Evolutionary conservation across 352 stramenopile genomes (phyloP), one percentile per base, ranked within the genome.

Genomic region (Globisporangium radiosum): DNA sequence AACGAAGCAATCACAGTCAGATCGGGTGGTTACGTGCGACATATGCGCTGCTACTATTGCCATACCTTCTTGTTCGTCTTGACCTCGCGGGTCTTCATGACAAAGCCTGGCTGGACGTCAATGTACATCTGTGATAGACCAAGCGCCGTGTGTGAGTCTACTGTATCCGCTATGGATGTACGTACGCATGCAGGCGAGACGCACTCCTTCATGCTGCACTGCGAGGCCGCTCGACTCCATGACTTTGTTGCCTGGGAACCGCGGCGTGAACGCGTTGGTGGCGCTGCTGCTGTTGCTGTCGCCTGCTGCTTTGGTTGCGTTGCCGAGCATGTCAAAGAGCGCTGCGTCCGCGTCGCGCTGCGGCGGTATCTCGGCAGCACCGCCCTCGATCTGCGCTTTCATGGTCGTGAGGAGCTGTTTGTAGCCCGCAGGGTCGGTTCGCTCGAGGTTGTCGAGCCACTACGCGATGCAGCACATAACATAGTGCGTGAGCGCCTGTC

Each of bases 401-500:
- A 93, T 88, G 33, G 75, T 76, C 8, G 66, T 61, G n/a, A 93
- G 75, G 36, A 90, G 67, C 19, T 75, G 64, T 45, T 76, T 64
- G 64, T 92, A 93, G 56, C 68, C 67, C 54, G 85, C 66, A 4
- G 84, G 81, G 54, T 93, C 81, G 9, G 76, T 85, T 49, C 75
- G 74, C 54, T 87, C 77, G 55, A 93, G 60, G 52, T 84, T 77
- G 52, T 93, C 81, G 42, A 93, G 70, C 68, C 72, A 85, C 84
- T 93, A 51, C 10, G 5, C 7, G 17, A 14, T 37, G 10, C 15
- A 48, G 42, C 11, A 37, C 8, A 38, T 6, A 9, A 38, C 40
- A 44, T 0, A 7, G 40, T 44, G 48, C 47, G 47, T 61, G 15
- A 36, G 43, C 44, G 36, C 14, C 15, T 1, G 3, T 25, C 19